Base-by-base conservation (phyloP, 352 stramenopile species). In the Phytophthora macrochlamydospora region DNA sequence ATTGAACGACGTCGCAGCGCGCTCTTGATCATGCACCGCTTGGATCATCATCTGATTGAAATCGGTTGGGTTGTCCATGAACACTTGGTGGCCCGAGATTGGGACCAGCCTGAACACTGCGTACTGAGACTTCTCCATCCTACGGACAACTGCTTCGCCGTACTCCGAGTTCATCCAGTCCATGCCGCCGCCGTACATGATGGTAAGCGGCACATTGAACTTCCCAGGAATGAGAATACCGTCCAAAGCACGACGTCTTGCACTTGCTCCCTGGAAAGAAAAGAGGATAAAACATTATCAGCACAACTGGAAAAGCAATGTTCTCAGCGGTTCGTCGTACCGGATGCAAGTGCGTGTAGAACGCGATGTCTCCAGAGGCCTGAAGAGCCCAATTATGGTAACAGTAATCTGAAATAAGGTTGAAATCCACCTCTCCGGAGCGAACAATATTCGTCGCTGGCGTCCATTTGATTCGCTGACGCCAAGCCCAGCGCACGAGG, bases 311-410 rank as follows among this genome's bases (percentile, higher is more conserved):
- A 29, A 54, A 31, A 45, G n/a, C 51, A 32, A 24, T 24, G 18
- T 24, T 24, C 18, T 24, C 18, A 24, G 18, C 18, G 18, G 18
- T 24, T 24, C 18, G 7, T 4, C 35, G 7, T 48, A 56, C 18
- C 35, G 50, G 37, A 38, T 28, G 14, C 29, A 94, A 63, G 46
- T 93, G 81, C 9, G 84, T 94, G 74, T 93, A 89, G 56, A 94
- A 75, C 0, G 82, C 84, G 30, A 88, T 78, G 33, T 94, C 86
- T 29, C 84, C 83, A 0, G 86, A 94, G 12, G 81, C 67, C 48
- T 89, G 78, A 7, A 92, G 65, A 7, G 81, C 86, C 84, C 84
- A 94, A 53, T 94, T 94, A 69, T 94, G 82, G 67, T 94, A 94
- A 55, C 73, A 89, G 74, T 93, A 94, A 31, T 68, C 58, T 9